Conservation (phyloP, 768 basidiomycete genomes). For the Scleroderma citrinum region DNA sequence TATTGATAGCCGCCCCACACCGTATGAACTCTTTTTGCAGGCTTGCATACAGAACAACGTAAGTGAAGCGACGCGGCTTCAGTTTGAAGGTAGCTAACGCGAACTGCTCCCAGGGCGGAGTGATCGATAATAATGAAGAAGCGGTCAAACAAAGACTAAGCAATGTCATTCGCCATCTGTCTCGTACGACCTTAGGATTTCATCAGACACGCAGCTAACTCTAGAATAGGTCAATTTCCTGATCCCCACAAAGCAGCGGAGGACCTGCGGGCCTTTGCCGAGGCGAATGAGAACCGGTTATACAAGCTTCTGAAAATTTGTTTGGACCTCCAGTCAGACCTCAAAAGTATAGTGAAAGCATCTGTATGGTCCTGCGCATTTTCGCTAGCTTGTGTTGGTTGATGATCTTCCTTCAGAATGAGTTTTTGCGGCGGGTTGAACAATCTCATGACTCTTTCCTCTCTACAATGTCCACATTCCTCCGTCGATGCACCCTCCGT, state of each 20-base stretch:
- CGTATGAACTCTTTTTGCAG: conserved; percentile 65
- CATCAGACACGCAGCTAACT: background rate
- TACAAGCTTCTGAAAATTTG: conserved; percentile 82
- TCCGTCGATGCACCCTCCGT: conserved; percentile 65
- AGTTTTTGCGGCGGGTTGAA: conserved; percentile 73
- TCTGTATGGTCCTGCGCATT: conserved; percentile 39
- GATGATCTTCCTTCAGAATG: conserved; percentile 41
- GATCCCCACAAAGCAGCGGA: conserved; percentile 72
- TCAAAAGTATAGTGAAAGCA: conserved; percentile 75
- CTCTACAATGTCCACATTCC: conserved; percentile 62
- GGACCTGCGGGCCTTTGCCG: conserved; percentile 80
- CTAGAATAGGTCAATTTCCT: conserved; percentile 42
- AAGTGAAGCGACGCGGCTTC: conserved; percentile 22
- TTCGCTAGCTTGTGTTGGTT: background rate
- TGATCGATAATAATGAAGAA: conserved; percentile 82
- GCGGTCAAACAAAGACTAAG: conserved; percentile 50
- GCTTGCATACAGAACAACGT: conserved; percentile 83
- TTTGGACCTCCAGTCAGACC: conserved; percentile 78
- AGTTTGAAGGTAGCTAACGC: conserved; percentile 1
- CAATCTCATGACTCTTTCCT: conserved; percentile 56
- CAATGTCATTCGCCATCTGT: conserved; percentile 47
- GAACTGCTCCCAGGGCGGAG: conserved; percentile 61
- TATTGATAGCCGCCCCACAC: conserved; percentile 52
- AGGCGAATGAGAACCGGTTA: conserved; percentile 76
- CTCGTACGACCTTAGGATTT: conserved; percentile 41